Evolutionary conservation across 495 filamentous ascomycete genomes (phyloP), one percentile per base, ranked within the genome.

Genomic region (Aspergillus funiculosus): DNA sequence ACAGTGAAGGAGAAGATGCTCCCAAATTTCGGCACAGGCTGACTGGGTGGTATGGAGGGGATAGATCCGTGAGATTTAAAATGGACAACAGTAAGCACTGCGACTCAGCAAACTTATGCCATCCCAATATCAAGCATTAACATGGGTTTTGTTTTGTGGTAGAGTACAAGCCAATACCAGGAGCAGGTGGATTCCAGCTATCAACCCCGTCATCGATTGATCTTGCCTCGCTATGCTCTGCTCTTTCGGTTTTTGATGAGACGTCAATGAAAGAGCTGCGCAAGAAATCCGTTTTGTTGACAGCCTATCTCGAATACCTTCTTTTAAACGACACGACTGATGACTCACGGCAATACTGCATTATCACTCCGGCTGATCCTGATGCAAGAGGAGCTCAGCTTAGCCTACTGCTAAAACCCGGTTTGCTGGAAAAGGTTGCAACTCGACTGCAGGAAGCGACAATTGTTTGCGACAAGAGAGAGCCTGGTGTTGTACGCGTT

Each of bases 401-500:
- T 30, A 92, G 87, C 57, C 51, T 96, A 13, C 56, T 79, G 43
- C 79, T 96, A 26, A 62, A 73, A 37, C 71, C 76, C 8, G 83
- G 82, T 0, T 57, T 94, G 40, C 68, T 96, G 51, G 81, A 87
- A 41, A 52, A 60, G 1, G 83, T 94, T 2, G 80, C 89, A 65
- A 61, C 78, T 31, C 72, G 67, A 30, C 60, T 98, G 37, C 80
- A 92, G 56, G 68, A 77, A 28, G 66, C 72, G 1, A 81, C 81
- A 4, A 80, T 95, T 13, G 77, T 98, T 27, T 83, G 90, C 32
- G 92, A 97, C 59, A 89, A 97, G 75, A 71, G 92, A 43, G 79
- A 80, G 60, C 92, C 92, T n/a, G 82, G 90, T 65, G 92, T 98
- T 27, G 78, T 98, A 7, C 75, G 92, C n/a, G 87, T 94, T 3